Percentiles rank a stretch among this genome's conserved stretches.
Evolutionary conservation across 441 rosid species (phyloP).

Genomic region (Jatropha multifida): DNA sequence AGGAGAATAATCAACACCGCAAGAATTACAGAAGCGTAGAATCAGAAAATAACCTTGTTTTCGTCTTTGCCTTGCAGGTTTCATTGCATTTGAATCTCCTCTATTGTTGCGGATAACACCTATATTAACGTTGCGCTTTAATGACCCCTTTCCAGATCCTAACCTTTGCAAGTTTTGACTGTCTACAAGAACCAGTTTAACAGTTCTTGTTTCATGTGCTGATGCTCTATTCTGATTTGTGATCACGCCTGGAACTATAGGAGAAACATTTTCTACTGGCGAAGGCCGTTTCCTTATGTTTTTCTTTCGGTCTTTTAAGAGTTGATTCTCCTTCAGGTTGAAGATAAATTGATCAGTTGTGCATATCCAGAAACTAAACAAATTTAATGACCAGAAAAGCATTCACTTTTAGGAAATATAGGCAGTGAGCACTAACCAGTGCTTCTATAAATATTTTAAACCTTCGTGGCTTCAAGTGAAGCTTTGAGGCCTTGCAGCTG

Average conservation of each 20-base stretch:
- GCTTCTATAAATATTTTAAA: constrained; percentile 93
- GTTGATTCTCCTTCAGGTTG: constrained; percentile 85
- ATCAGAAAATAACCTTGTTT: constrained; percentile 59
- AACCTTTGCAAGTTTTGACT: constrained; percentile 77
- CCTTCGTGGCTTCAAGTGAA: constrained; percentile 95
- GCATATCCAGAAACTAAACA: constrained; percentile 23
- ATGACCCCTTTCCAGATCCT: constrained; percentile 68
- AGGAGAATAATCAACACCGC: neutral
- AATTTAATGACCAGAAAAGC: constrained; percentile 17
- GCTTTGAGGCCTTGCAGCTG: constrained; percentile 98
- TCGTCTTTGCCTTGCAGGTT: constrained; percentile 74
- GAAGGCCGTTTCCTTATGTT: constrained; percentile 67
- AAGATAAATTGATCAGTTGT: constrained; percentile 31
- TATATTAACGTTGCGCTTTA: constrained; percentile 58
- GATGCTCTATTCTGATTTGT: constrained; percentile 66
- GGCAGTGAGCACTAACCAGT: constrained; percentile 64
- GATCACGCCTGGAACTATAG: constrained; percentile 48
- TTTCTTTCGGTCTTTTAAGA: constrained; percentile 91
- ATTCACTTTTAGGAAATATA: constrained; percentile 13
- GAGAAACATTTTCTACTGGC: constrained; percentile 67
- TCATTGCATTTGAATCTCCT: constrained; percentile 57
- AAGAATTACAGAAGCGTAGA: constrained; percentile 3
- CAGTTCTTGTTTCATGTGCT: constrained; percentile 58
- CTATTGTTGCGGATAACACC: constrained; percentile 58
- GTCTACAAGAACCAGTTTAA: constrained; percentile 72